Conservation (phyloP, 495 filamentous ascomycete species). For the Aspergillus affinis region DNA sequence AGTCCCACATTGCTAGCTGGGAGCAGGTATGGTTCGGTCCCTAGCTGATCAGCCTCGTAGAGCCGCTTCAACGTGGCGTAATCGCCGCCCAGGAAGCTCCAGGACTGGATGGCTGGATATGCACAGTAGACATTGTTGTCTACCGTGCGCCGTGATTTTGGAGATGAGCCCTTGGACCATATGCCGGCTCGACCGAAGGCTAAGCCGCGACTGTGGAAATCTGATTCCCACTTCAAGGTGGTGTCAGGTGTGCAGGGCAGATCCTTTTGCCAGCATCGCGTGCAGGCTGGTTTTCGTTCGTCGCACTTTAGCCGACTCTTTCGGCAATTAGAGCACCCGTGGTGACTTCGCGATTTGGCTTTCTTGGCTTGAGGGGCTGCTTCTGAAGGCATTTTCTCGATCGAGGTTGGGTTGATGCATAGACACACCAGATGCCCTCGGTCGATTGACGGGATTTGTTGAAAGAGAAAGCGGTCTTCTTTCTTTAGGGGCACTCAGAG, state of each 20-base stretch:
- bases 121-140: conserved; percentile 12
- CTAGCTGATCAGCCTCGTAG: background rate
- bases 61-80: background rate
- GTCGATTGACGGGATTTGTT: no score
- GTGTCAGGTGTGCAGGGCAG: conserved; percentile 40
- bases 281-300: conserved; percentile 42
- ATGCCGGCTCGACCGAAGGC: conserved; percentile 46
- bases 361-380: background rate
- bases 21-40: background rate
- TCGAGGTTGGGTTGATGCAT: background rate
- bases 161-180: conserved; percentile 36
- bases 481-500: no score
- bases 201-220: conserved; percentile 43
- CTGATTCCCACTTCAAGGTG: conserved; percentile 47
- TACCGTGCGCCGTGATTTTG: conserved; percentile 8
- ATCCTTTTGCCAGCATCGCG: conserved; percentile 39
- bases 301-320: conserved; percentile 46
- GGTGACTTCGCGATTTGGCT: conserved; percentile 45
- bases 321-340: conserved; percentile 45
- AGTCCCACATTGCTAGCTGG: background rate
- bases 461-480: no score
- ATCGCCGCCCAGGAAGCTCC: conserved; percentile 5
- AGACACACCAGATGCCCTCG: background rate
- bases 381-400: background rate
- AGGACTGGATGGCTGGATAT: conserved; percentile 7